phyloP scores from a whole-genome alignment of 441 rosid species.

The Macaranga tanarius region DNA sequence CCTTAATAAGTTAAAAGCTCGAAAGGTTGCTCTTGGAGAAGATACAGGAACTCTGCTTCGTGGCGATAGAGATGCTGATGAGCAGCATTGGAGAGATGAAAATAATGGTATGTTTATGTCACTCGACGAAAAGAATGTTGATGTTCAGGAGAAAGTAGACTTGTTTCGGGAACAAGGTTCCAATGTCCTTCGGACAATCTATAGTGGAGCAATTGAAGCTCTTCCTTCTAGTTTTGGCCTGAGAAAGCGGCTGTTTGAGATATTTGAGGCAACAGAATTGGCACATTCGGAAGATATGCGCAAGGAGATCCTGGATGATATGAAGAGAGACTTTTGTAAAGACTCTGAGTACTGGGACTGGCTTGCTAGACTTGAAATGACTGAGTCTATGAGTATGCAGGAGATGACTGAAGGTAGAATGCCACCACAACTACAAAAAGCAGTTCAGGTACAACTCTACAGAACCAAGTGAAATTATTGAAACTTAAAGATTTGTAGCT shows the following conservation, averaged over 20 bases:
- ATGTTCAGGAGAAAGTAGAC: slow-evolving; percentile 46
- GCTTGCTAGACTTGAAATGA: slow-evolving; percentile 73
- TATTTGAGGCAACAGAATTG: slow-evolving; percentile 67
- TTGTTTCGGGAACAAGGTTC: slow-evolving; percentile 65
- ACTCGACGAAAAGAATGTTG: slow-evolving; percentile 44
- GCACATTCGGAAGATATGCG: slow-evolving; percentile 61
- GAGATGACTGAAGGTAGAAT: slow-evolving; percentile 28
- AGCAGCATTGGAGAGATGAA: slow-evolving; percentile 62
- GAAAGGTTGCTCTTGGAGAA: slow-evolving; percentile 83
- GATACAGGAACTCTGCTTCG: slow-evolving; percentile 58
- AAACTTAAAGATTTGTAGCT: background rate
- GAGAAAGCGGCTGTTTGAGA: slow-evolving; percentile 71
- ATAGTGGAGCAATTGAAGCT: slow-evolving; percentile 66
- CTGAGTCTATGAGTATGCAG: slow-evolving; percentile 26
- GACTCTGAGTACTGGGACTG: slow-evolving; percentile 83
- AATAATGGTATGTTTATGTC: slow-evolving; percentile 67
- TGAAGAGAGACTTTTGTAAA: slow-evolving; percentile 67
- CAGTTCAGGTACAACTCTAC: slow-evolving; percentile 52
- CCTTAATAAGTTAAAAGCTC: slow-evolving; percentile 76
- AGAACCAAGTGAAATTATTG: background rate
- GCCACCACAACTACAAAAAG: slow-evolving; percentile 46
- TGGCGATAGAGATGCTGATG: slow-evolving; percentile 34
- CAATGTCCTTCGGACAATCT: slow-evolving; percentile 59
- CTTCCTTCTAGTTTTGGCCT: slow-evolving; percentile 69
- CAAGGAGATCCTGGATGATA: slow-evolving; percentile 57